Percentiles rank a stretch among this genome's conserved stretches.
These are phyloP conservation scores for Tolypocladium endophyticum DNA, from an alignment of 2,329 filamentous ascomycete species.

Conservation along the genomic window DNA sequence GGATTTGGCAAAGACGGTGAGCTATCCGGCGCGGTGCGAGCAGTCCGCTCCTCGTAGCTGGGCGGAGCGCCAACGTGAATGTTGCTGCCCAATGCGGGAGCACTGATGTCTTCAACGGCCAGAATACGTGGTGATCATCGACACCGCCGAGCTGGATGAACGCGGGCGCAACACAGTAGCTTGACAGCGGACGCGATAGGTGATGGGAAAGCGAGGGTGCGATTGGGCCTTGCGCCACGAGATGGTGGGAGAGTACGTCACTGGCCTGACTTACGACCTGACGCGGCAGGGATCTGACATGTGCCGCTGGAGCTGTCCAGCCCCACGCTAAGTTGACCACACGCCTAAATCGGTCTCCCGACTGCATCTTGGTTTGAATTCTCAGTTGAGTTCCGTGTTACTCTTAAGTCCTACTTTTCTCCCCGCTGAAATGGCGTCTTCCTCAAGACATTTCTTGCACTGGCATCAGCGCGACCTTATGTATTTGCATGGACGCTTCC, in stretches of 20 bases:
- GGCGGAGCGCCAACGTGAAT: conserved; percentile 5
- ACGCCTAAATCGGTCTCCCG: too few relatives aligned
- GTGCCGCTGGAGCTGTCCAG: background rate
- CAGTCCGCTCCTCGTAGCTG: background rate
- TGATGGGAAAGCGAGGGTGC: background rate
- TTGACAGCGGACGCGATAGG: background rate
- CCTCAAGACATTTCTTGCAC: background rate
- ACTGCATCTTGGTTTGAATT: background rate
- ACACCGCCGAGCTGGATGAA: background rate
- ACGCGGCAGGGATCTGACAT: background rate
- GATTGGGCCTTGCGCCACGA: background rate
- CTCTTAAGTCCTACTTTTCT: background rate
- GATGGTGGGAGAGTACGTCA: background rate
- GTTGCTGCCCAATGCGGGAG: background rate
- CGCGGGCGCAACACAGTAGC: background rate
- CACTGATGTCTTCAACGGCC: background rate
- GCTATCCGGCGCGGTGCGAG: background rate
- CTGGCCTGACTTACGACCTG: background rate
- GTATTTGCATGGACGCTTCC: background rate
- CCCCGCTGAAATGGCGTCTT: background rate
- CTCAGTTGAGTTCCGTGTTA: background rate
- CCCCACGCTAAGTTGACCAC: background rate
- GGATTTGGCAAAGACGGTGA: background rate
- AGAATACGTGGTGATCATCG: background rate
- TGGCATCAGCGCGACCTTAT: background rate